A percentile compares a stretch with the other conserved stretches of the same genome.
Conservation (phyloP, 257 asterid species). For the Solanum peruvianum region DNA sequence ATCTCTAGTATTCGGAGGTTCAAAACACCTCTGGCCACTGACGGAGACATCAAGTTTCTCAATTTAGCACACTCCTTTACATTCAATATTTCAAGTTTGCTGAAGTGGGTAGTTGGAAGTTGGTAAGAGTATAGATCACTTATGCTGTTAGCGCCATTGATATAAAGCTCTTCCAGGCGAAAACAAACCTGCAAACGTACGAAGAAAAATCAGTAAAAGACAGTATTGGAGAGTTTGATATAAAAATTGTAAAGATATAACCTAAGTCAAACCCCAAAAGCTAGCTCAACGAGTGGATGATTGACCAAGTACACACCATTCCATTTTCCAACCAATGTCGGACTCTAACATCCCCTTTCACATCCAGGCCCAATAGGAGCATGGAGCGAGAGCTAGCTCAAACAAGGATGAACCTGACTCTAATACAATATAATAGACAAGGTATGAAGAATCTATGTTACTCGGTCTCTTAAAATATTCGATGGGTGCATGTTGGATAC, state of each 20-base stretch:
- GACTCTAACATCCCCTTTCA: neutral
- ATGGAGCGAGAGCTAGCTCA: neutral
- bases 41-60: neutral
- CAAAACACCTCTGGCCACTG: neutral
- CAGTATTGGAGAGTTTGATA: neutral
- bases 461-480: neutral
- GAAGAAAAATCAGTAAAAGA: no score
- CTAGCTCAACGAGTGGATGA: neutral
- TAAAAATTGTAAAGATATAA: neutral
- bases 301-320: neutral
- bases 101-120: neutral
- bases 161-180: neutral
- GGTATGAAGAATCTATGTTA: neutral
- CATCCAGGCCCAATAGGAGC: neutral
- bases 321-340: neutral
- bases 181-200: neutral
- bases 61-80: neutral
- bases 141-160: neutral
- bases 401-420: neutral
- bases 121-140: neutral
- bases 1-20: neutral
- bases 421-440: neutral
- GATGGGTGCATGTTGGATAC: neutral
- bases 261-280: neutral
- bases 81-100: neutral